phyloP scores from a whole-genome alignment of 495 filamentous ascomycete genomes.

The Corynascus novoguineensis region DNA sequence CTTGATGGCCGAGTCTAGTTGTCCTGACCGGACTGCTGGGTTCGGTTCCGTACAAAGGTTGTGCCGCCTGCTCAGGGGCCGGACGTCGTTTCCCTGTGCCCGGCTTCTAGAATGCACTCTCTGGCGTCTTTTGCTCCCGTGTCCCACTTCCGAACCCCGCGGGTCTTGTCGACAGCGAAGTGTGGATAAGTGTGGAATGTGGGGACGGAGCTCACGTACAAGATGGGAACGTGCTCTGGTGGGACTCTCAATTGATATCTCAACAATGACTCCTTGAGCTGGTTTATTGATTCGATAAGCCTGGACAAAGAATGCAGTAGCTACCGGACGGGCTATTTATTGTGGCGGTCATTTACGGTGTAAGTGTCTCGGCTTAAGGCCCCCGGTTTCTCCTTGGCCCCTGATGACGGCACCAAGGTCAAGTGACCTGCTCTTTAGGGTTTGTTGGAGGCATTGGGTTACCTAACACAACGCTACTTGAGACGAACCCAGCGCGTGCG shows the following conservation, averaged over 20 bases:
- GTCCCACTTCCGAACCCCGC: neutral
- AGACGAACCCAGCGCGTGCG: neutral
- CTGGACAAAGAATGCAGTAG: neutral
- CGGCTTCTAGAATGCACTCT: neutral
- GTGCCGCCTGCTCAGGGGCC: neutral
- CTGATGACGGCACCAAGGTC: constrained; percentile 12
- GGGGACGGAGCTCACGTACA: no score
- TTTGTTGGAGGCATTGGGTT: neutral
- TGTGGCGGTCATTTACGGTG: neutral
- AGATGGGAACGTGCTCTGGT: no score
- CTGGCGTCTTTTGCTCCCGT: neutral
- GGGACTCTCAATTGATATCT: no score
- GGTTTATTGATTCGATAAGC: neutral
- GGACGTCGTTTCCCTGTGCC: constrained; percentile 14
- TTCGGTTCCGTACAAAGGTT: neutral
- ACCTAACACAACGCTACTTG: constrained; percentile 10
- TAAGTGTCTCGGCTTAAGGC: constrained; percentile 18
- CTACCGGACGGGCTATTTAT: neutral
- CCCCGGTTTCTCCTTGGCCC: neutral
- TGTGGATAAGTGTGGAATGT: neutral
- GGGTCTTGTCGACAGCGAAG: neutral
- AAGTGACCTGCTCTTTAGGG: constrained; percentile 13
- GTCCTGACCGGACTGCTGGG: neutral
- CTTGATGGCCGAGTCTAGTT: neutral
- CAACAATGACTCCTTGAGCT: no score